Evolutionary conservation across 164 flowering plant genomes (phyloP), one percentile per base, ranked within the genome.

Genomic region (Vitis cinerea): DNA sequence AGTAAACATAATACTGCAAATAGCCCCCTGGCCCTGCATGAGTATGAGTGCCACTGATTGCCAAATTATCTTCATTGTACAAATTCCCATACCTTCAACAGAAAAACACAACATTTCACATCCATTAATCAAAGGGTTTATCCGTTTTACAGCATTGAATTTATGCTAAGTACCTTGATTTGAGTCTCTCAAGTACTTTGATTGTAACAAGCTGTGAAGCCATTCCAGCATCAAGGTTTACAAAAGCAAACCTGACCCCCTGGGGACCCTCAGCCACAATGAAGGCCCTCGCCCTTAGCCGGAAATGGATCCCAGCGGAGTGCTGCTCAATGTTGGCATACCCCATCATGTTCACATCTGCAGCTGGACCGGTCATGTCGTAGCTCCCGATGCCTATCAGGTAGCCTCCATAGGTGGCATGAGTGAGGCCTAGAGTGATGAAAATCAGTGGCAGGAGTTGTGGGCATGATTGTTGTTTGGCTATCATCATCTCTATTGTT

Each of bases 331-430:
- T 60, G 70, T 78, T 88, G 10, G 83, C 92, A 66, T 88, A 88
- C 1, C 92, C 92, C 92, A 88, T 86, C 92, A 88, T 81, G 77
- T 82, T 88, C 47, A 88, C 86, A 1, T 69, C 90, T 14, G 90
- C 86, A n/a, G 93, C 93, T 0, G 96, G 93, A 8, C 93, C 93
- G 0, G 96, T 90, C 74, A 87, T 87, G 80, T 90, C 96, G 66
- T 86, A 87, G 80, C 96, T 90, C 29, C 93, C 93, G 14, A 87
- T 77, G 23, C 96, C 96, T 27, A 88, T 74, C 82, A 88, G 73
- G 71, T 87, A 84, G 2, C 77, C 82, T 2, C 82, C 84, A 63
- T 72, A 63, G 15, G 67, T 68, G 2, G 16, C 63, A 16, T 52
- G 10, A 17, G 10, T 50, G 4, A 49, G 1, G n/a, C 15, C 62